Evolutionary conservation across 306 rosid genomes (phyloP).

Genomic region (Vigna nakashimae): DNA sequence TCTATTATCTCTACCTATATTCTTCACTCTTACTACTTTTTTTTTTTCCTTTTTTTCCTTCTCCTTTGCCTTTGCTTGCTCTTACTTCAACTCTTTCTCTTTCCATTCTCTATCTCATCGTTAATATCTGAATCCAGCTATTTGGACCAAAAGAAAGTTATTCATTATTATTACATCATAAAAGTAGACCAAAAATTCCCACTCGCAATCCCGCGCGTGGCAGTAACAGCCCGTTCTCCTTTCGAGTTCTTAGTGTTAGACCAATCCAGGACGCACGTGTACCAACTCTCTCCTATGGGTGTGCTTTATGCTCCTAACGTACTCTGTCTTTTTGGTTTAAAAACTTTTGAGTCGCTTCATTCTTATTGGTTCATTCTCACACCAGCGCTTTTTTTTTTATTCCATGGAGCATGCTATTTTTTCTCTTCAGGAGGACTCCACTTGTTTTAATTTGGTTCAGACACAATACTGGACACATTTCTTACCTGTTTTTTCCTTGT

Average conservation of each 20-base stretch:
- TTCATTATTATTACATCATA: slow-evolving; percentile 16
- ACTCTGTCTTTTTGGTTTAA: slow-evolving; percentile 18
- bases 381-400: background rate
- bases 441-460: slow-evolving; percentile 12
- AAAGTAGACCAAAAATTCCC: background rate
- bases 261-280: slow-evolving; percentile 8
- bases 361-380: slow-evolving; percentile 43
- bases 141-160: slow-evolving; percentile 38
- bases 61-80: slow-evolving; percentile 40
- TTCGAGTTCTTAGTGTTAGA: background rate
- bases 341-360: slow-evolving; percentile 31
- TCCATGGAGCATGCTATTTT: background rate
- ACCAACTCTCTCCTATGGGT: background rate
- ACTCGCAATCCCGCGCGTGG: slow-evolving; percentile 28
- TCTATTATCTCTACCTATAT: background rate
- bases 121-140: slow-evolving; percentile 51
- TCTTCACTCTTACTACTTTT: background rate
- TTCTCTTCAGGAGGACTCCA: slow-evolving; percentile 16
- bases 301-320: background rate
- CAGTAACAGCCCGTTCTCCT: background rate
- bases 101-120: slow-evolving; percentile 31
- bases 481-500: background rate
- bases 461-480: slow-evolving; percentile 22
- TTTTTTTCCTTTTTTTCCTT: background rate
- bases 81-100: slow-evolving; percentile 16